Conservation (phyloP, 176 grass and related monocot species). For the Carex cristatella region DNA sequence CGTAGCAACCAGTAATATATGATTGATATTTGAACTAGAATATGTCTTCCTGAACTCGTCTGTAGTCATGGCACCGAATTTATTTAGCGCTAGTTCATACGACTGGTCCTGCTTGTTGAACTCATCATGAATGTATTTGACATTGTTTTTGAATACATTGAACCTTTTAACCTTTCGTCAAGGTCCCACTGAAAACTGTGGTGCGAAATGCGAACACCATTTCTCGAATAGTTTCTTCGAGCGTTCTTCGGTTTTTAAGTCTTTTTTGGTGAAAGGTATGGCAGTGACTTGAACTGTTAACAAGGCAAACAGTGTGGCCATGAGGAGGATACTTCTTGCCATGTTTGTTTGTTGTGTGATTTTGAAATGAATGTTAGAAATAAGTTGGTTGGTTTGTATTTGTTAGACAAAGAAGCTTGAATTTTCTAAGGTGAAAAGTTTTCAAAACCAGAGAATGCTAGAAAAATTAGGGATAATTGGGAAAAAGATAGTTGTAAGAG, state of each 20-base stretch:
- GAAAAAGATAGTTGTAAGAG: too few relatives aligned
- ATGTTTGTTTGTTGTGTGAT: neutral
- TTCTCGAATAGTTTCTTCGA: conserved; percentile 14
- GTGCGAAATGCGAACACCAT: conserved; percentile 2
- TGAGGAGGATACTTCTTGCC: neutral
- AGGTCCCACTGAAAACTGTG: neutral
- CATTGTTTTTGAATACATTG: conserved; percentile 28
- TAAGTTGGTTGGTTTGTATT: neutral
- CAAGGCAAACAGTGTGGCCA: neutral
- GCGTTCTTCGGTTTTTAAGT: conserved; percentile 16
- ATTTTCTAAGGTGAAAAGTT: neutral
- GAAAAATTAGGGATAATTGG: too few relatives aligned
- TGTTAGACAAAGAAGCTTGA: too few relatives aligned
- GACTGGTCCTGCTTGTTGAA: conserved; percentile 25
- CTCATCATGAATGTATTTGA: conserved; percentile 13
- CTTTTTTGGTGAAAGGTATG: conserved; percentile 27
- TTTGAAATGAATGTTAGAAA: neutral
- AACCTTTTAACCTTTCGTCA: neutral
- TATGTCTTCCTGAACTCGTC: too few relatives aligned
- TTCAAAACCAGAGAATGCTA: too few relatives aligned
- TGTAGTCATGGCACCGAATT: conserved; percentile 19
- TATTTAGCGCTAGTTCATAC: conserved; percentile 29
- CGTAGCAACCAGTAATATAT: neutral
- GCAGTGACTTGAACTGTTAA: neutral
- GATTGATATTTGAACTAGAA: too few relatives aligned